phyloP scores from a whole-genome alignment of 371 early-diverging fungal species.

The Encephalitozoon cuniculi region DNA sequence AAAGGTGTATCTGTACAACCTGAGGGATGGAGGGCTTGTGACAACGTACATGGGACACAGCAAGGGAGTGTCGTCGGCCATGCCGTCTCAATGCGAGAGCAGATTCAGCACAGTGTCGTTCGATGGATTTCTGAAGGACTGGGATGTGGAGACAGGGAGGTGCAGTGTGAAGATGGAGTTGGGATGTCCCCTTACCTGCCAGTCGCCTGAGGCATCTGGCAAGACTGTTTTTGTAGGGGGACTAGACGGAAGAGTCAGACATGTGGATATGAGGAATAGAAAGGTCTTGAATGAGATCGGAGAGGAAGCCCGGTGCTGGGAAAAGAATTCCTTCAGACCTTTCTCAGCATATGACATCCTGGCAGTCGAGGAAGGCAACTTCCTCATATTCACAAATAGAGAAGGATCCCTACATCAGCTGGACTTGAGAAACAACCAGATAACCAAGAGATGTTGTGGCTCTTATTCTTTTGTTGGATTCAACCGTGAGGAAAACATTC shows the following conservation, averaged over 20 bases:
- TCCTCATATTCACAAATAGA: not conserved
- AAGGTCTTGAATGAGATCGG: no score
- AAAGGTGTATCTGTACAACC: not conserved
- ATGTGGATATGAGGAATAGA: not conserved
- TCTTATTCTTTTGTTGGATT: not conserved
- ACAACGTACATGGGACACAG: constrained; percentile 8
- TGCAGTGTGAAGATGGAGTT: not conserved
- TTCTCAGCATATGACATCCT: not conserved
- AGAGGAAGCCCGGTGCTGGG: not conserved
- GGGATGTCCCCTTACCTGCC: not conserved
- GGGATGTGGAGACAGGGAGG: not conserved
- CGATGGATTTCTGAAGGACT: not conserved
- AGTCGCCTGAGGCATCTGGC: not conserved
- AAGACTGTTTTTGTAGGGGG: not conserved
- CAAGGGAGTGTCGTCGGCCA: not conserved
- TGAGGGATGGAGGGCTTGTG: not conserved
- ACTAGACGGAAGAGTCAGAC: not conserved
- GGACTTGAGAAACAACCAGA: not conserved
- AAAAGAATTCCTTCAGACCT: not conserved
- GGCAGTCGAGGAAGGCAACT: not conserved
- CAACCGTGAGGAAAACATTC: no score
- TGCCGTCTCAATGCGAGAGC: not conserved
- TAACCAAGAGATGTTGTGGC: not conserved
- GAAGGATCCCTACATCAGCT: not conserved
- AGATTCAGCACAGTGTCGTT: not conserved